Evolutionary conservation across 352 stramenopile genomes (phyloP).

Genomic region (Elongisporangium prolatum): DNA sequence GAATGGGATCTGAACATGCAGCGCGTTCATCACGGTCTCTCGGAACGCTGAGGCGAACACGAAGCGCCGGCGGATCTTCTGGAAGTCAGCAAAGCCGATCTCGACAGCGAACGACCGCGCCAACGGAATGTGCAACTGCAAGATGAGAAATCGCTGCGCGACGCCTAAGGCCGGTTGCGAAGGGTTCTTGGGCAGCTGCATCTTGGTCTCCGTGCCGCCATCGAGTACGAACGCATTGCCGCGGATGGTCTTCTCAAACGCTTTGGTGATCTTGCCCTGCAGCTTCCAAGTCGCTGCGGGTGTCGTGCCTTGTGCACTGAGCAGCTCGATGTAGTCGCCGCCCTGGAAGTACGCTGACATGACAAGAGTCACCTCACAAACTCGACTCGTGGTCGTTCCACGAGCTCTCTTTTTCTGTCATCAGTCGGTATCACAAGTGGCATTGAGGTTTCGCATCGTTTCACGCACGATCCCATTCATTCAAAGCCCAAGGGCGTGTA

Average conservation of each 20-base stretch:
- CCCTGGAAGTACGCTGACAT: conserved; percentile 64
- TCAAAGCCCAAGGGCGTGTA: conserved; percentile 8
- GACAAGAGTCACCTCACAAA: no score
- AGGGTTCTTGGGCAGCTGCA: conserved; percentile 71
- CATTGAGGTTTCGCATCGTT: background rate
- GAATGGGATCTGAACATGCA: conserved; percentile 74
- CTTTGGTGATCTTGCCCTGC: conserved; percentile 71
- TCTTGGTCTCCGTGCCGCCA: conserved; percentile 68
- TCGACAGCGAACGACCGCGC: conserved; percentile 71
- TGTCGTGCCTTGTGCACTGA: conserved; percentile 73
- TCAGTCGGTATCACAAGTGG: background rate
- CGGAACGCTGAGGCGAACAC: conserved; percentile 78
- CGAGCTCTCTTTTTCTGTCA: background rate
- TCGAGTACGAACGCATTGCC: conserved; percentile 77
- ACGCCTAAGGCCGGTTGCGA: conserved; percentile 39
- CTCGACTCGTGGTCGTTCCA: background rate
- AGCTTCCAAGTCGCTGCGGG: conserved; percentile 66
- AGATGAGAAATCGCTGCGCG: conserved; percentile 68
- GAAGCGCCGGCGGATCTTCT: conserved; percentile 68
- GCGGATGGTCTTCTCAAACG: conserved; percentile 79
- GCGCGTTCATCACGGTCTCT: conserved; percentile 39
- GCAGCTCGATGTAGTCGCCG: conserved; percentile 74
- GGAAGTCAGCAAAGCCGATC: conserved; percentile 72
- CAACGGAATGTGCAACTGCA: conserved; percentile 61
- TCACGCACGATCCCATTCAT: background rate